A percentile compares a stretch with the other conserved stretches of the same genome.
These are phyloP conservation scores for Bathelium albidoporum DNA, from an alignment of 495 filamentous ascomycete genomes.

Conservation along the genomic window DNA sequence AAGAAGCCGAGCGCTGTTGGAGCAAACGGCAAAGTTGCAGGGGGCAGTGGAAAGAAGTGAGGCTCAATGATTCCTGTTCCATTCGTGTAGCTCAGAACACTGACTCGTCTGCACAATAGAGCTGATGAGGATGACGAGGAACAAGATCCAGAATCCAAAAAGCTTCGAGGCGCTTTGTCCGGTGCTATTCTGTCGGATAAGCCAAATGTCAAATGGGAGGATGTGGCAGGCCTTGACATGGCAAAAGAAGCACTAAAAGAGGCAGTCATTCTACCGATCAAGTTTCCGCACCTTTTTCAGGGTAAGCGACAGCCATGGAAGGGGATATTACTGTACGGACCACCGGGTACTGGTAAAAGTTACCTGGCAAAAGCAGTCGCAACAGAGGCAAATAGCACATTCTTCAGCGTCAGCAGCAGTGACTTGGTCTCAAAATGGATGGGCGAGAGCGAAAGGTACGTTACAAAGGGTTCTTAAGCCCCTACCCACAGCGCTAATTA, in stretches of 20 bases:
- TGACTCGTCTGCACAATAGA: background rate
- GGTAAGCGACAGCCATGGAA: slow-evolving; percentile 98
- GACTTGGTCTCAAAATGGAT: slow-evolving; percentile 99
- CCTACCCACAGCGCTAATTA: slow-evolving; percentile 9
- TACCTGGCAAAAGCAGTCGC: slow-evolving; percentile 96
- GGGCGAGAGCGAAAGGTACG: slow-evolving; percentile 94
- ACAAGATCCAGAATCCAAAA: slow-evolving; percentile 85
- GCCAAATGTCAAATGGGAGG: slow-evolving; percentile 93
- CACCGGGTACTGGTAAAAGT: slow-evolving; percentile 92
- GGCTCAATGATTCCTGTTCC: slow-evolving; percentile 16
- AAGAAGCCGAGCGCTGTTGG: slow-evolving; percentile 74
- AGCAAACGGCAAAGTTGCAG: slow-evolving; percentile 69
- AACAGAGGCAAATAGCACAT: slow-evolving; percentile 98
- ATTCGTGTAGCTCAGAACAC: background rate
- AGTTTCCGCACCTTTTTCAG: slow-evolving; percentile 94
- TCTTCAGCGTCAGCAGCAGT: slow-evolving; percentile 95
- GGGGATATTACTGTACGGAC: slow-evolving; percentile 91
- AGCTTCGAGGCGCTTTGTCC: slow-evolving; percentile 77
- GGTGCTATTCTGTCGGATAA: slow-evolving; percentile 92
- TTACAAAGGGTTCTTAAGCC: background rate
- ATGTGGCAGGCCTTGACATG: slow-evolving; percentile 89
- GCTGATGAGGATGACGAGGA: slow-evolving; percentile 52
- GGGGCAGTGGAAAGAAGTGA: slow-evolving; percentile 57
- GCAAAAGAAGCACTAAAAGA: slow-evolving; percentile 98
- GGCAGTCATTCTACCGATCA: slow-evolving; percentile 92